Evolutionary conservation across 176 grass and related monocot genomes (phyloP), one percentile per base, ranked within the genome.

Genomic region (Bothriochloa decipiens): DNA sequence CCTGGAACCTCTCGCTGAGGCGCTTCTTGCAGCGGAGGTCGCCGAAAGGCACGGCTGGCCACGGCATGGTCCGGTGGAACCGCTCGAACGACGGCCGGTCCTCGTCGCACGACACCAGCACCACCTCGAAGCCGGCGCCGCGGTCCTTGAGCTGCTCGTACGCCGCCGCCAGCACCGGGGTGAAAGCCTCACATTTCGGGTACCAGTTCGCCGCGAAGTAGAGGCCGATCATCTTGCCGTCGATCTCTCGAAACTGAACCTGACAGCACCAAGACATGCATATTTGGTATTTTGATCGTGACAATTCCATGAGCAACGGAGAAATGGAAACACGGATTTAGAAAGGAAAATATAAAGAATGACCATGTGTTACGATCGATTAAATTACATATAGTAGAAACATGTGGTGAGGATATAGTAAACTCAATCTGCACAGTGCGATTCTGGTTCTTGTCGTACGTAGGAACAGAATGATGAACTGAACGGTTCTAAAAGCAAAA

Each of bases 201-300:
- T 88, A 86, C 92, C 92, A 93, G 83, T 91, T 93, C 0, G 92
- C 92, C 0, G 92, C 92, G 81, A 93, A 93, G 83, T 93, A 93
- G 5, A 93, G 76, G 23, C 80, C 92, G 25, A 93, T 12, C 25
- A 76, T 50, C 86, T 91, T 91, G 75, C 92, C 88, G 22, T 88
- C 70, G 26, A 93, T 27, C 42, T 91, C 86, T 71, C 66, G 16
- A 46, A 87, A 76, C 41, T 81, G 68, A 17, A 88, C 79, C 92
- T 93, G 86, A 23, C 13, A 60, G 70, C 35, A 65, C 45, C 14
- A 62, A 42, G 55, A 53, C 50, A 62, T 9, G 22, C 42, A 52
- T 10, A n/a, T 43, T 62, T 10, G 5, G 2, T 36, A 20, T 8
- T 35, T 26, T 26, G 12, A 20, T 76, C 52, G 11, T 17, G 22